A percentile compares a stretch with the other conserved stretches of the same genome.
These are phyloP conservation scores for Misopates orontium DNA, from an alignment of 257 asterid species.

Conservation along the genomic window DNA sequence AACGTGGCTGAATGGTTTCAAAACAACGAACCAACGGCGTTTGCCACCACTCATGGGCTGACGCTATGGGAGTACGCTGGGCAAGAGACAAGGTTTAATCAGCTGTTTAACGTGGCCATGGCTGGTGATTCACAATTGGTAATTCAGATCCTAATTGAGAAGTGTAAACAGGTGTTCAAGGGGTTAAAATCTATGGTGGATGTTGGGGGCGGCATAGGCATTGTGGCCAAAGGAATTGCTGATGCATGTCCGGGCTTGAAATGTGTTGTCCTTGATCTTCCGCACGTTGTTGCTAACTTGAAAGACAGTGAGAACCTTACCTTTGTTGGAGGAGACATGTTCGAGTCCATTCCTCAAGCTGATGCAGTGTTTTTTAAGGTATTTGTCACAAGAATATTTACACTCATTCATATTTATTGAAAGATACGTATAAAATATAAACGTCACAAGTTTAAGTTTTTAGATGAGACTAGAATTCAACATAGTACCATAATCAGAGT, in stretches of 20 bases:
- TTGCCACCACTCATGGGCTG: constrained; percentile 23
- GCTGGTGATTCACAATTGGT: constrained; percentile 32
- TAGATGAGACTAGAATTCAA: no score
- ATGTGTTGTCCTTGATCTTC: constrained; percentile 20
- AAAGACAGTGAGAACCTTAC: not conserved
- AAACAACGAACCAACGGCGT: constrained; percentile 10
- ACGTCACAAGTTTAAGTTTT: no score
- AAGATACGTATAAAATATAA: no score
- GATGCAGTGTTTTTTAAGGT: constrained; percentile 32
- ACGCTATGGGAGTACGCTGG: constrained; percentile 23
- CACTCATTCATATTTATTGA: no score
- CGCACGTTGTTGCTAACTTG: constrained; percentile 22
- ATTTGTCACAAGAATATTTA: no score
- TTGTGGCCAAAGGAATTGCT: constrained; percentile 17
- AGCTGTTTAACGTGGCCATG: constrained; percentile 35
- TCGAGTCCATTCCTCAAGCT: constrained; percentile 29
- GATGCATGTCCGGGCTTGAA: constrained; percentile 23
- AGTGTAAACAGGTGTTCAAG: constrained; percentile 31
- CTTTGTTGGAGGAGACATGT: constrained; percentile 30
- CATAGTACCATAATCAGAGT: no score
- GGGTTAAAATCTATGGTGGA: constrained; percentile 35
- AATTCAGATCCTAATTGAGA: not conserved
- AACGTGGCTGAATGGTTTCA: constrained; percentile 32
- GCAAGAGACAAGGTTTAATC: constrained; percentile 21
- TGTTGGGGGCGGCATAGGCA: constrained; percentile 39